Conservation (phyloP, 169 alveolate genomes). For the Cryptosporidium canis region DNA sequence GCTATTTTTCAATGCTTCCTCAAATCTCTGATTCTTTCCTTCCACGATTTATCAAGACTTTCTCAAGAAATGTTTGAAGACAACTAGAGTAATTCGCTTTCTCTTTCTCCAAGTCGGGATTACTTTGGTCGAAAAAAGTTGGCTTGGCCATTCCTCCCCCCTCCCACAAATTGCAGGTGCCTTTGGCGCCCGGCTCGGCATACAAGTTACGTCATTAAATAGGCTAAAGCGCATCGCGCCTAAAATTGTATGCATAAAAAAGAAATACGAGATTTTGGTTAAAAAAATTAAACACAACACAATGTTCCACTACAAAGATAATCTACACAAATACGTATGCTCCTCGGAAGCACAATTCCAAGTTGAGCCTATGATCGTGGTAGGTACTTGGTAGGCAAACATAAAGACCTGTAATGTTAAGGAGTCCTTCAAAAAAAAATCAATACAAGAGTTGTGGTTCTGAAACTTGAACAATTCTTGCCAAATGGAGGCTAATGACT, state of each 20-base stretch:
- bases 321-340: not conserved
- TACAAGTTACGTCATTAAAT: not conserved
- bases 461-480: not conserved
- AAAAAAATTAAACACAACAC: not conserved
- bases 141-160: conserved; percentile 14
- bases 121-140: not conserved
- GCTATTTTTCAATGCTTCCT: not conserved
- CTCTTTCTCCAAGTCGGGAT: not conserved
- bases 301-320: not conserved
- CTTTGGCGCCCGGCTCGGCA: not conserved
- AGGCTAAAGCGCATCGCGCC: not conserved
- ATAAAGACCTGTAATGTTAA: not conserved
- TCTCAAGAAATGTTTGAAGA: not conserved
- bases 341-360: conserved; percentile 4
- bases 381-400: not conserved
- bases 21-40: not conserved
- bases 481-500: not conserved
- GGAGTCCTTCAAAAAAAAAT: not conserved
- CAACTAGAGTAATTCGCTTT: not conserved
- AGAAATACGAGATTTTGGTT: not conserved
- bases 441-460: not conserved
- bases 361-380: not conserved
- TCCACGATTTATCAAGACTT: not conserved
- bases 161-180: conserved; percentile 19
- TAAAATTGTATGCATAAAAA: not conserved